These are phyloP conservation scores for Prunella vulgaris DNA, from an alignment of 257 asterid species.

Conservation along the genomic window DNA sequence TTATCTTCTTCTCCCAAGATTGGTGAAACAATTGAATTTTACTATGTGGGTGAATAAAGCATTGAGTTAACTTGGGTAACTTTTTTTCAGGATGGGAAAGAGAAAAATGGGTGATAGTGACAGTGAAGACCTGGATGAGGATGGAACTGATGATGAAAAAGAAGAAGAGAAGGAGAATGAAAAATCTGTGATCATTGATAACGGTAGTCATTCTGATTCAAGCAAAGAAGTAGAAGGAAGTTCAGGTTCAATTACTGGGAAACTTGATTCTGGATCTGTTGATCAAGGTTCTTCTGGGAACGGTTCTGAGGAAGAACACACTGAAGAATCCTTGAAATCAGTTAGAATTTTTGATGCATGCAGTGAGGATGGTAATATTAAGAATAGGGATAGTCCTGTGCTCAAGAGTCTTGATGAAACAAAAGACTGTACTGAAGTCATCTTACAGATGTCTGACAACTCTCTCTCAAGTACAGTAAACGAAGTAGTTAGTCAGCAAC, in stretches of 20 bases:
- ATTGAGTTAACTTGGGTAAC: neutral
- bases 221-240: constrained; percentile 54
- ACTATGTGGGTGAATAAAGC: neutral
- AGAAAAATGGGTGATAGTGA: constrained; percentile 61
- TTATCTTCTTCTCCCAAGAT: neutral
- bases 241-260: constrained; percentile 44
- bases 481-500: constrained; percentile 23
- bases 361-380: constrained; percentile 11
- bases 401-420: constrained; percentile 26
- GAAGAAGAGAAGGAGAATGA: constrained; percentile 45
- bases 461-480: constrained; percentile 24
- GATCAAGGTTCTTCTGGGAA: constrained; percentile 38
- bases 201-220: constrained; percentile 51
- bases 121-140: constrained; percentile 50
- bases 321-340: constrained; percentile 28
- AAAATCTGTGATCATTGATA: constrained; percentile 53
- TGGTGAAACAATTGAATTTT: neutral
- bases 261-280: constrained; percentile 29
- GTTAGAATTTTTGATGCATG: constrained; percentile 14
- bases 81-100: constrained; percentile 66
- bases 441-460: constrained; percentile 22
- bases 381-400: constrained; percentile 9
- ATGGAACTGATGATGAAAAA: constrained; percentile 17
- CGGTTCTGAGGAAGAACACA: constrained; percentile 56
- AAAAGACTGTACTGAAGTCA: constrained; percentile 17